phyloP scores from a whole-genome alignment of 164 flowering plant species.

The Kingdonia uniflora region DNA sequence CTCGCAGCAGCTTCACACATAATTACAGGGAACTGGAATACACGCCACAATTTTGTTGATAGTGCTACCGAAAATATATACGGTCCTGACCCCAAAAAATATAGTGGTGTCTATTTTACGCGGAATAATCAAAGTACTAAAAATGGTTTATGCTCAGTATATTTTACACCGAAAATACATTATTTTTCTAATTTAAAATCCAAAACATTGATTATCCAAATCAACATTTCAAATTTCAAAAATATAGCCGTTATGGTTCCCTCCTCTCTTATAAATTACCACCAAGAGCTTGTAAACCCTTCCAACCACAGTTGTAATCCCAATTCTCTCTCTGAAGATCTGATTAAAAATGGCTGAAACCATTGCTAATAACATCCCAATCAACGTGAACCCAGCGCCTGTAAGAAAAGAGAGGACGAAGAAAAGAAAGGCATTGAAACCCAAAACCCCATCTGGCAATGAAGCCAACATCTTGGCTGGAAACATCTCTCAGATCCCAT shows the following conservation, averaged over 20 bases:
- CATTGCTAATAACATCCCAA: slow-evolving; percentile 15
- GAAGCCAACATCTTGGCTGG: slow-evolving; percentile 47
- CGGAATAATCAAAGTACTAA: no score
- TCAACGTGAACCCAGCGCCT: slow-evolving; percentile 11
- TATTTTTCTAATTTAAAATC: no score
- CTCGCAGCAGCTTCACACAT: no score
- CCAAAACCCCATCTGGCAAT: slow-evolving; percentile 33
- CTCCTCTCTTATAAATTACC: background rate
- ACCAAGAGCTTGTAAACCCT: background rate
- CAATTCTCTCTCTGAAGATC: slow-evolving; percentile 9
- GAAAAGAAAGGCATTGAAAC: slow-evolving; percentile 49
- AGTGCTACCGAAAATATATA: no score
- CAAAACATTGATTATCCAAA: no score
- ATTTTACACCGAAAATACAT: no score
- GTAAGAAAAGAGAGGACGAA: slow-evolving; percentile 41
- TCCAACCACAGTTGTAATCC: no score
- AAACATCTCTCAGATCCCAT: slow-evolving; percentile 15
- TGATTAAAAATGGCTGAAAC: slow-evolving; percentile 25
- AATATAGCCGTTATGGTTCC: slow-evolving; percentile 27
- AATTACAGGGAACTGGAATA: no score
- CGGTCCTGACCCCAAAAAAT: no score
- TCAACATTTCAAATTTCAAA: slow-evolving; percentile 40
- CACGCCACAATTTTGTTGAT: no score
- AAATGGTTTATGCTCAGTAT: no score
- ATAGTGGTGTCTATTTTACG: no score